phyloP scores from a whole-genome alignment of 805 yeast species.

The Wickerhamomyces mucosus region DNA sequence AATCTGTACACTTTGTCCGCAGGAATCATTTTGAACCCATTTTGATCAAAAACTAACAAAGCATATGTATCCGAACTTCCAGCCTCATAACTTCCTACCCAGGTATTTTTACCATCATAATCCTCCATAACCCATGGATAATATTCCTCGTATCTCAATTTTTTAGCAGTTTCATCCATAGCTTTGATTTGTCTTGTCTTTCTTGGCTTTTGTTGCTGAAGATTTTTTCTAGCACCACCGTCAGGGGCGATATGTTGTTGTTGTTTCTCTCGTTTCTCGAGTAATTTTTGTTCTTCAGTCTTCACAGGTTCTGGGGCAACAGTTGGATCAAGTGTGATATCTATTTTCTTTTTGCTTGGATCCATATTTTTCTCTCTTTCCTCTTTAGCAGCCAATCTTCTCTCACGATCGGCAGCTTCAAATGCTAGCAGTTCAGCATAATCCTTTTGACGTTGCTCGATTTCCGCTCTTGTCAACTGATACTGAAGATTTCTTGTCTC shows the following conservation, averaged over 20 bases:
- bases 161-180: slow-evolving; percentile 75
- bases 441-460: slow-evolving; percentile 52
- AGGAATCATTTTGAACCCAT: slow-evolving; percentile 78
- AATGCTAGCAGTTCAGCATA: slow-evolving; percentile 27
- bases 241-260: slow-evolving; percentile 80
- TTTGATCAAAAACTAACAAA: slow-evolving; percentile 68
- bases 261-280: slow-evolving; percentile 25
- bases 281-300: slow-evolving; percentile 28
- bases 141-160: slow-evolving; percentile 86
- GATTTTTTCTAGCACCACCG: slow-evolving; percentile 72
- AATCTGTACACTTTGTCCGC: slow-evolving; percentile 90
- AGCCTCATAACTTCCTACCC: slow-evolving; percentile 95
- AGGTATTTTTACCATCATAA: slow-evolving; percentile 86
- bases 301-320: slow-evolving; percentile 24
- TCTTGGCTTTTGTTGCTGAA: slow-evolving; percentile 54
- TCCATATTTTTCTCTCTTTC: slow-evolving; percentile 8
- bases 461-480: slow-evolving; percentile 69
- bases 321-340: slow-evolving; percentile 13
- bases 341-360: slow-evolving; percentile 4
- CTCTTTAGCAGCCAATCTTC: slow-evolving; percentile 12
- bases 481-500: slow-evolving; percentile 89
- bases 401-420: slow-evolving; percentile 24
- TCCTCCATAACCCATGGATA: slow-evolving; percentile 99
- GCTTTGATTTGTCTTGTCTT: slow-evolving; percentile 79
- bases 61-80: slow-evolving; percentile 78